phyloP scores from a whole-genome alignment of 78 protist species.

The Chrysochromulina parva region DNA sequence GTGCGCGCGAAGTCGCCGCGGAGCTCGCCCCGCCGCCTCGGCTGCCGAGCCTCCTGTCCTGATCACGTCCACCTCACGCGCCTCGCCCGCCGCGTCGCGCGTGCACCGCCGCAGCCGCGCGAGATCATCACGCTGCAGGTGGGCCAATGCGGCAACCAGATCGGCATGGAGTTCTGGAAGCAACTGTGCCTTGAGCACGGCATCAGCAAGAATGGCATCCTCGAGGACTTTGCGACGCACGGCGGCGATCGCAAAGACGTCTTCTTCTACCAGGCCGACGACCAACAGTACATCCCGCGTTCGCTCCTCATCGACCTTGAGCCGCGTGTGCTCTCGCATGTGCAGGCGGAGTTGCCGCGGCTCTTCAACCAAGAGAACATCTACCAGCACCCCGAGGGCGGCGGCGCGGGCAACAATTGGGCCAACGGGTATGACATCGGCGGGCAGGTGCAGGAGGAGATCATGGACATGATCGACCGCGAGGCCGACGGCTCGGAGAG shows the following conservation, averaged over 20 bases:
- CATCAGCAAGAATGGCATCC: conserved; percentile 78
- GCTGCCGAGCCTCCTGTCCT: no score
- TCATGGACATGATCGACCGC: conserved; percentile 95
- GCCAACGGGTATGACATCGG: conserved; percentile 61
- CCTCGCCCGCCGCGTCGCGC: no score
- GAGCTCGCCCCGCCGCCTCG: no score
- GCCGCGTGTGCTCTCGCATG: conserved; percentile 82
- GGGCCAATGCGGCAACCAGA: conserved; percentile 99
- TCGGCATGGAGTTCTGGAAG: conserved; percentile 98
- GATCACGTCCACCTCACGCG: no score
- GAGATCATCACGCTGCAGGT: conserved; percentile 86
- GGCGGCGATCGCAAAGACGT: conserved; percentile 97
- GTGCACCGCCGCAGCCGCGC: conserved; percentile 17
- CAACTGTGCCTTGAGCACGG: conserved; percentile 97
- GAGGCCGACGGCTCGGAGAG: conserved; percentile 92
- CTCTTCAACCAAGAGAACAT: conserved; percentile 86
- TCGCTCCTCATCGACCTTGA: conserved; percentile 94
- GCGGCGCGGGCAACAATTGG: conserved; percentile 99
- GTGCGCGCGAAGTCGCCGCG: no score
- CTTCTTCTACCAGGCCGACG: conserved; percentile 98
- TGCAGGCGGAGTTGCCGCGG: neutral
- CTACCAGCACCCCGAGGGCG: conserved; percentile 71
- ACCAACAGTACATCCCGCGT: conserved; percentile 95
- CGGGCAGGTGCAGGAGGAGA: conserved; percentile 63
- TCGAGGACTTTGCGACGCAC: conserved; percentile 76